Evolutionary conservation across 768 basidiomycete genomes (phyloP), one percentile per base, ranked within the genome.

Genomic region (Paxillus rubicundulus): DNA sequence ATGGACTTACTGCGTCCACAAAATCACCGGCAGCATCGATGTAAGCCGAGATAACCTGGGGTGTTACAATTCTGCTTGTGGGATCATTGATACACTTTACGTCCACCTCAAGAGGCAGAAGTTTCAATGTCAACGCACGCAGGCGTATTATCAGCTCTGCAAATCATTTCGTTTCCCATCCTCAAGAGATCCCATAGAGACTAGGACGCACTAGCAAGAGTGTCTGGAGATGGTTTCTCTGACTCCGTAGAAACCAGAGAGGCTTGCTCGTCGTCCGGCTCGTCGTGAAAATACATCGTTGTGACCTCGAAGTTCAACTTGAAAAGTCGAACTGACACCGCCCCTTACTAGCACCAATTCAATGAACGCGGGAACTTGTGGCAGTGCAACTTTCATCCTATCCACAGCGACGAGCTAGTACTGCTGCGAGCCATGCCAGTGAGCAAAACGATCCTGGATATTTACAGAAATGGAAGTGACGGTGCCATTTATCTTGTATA

Each of bases 1-100:
- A 45, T 38, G 16, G 4, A 65, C 85, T 58, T 62, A 94, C 91
- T 21, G 90, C 89, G 63, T 93, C 89, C 16, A 75, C 68, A 64
- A 94, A 94, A 70, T 96, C 92, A 6, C 95, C 95, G 8, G 89
- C 94, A 20, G 91, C 87, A 45, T 80, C 81, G 24, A 76, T 78
- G 62, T 86, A 98, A 1, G 92, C 83, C 37, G 75, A 73, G 52
- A 98, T 80, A 41, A 96, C 89, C 46, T 77, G 74, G 0, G 87
- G 87, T 0, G 92, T 94, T 40, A 96, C 89, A 46, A 94, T 77
- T 52, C 90, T 81, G 67, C 86, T 89, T 0, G 89, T 93, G 0
- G 92, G 82, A 32, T 86, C 85, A 61, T 77, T 82, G 49, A 97
- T 81, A 20, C 69, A 77, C 32, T 74, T 72, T 3, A 79, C 71